Evolutionary conservation across 768 basidiomycete species (phyloP).

Genomic region (Lactarius akahatsu): DNA sequence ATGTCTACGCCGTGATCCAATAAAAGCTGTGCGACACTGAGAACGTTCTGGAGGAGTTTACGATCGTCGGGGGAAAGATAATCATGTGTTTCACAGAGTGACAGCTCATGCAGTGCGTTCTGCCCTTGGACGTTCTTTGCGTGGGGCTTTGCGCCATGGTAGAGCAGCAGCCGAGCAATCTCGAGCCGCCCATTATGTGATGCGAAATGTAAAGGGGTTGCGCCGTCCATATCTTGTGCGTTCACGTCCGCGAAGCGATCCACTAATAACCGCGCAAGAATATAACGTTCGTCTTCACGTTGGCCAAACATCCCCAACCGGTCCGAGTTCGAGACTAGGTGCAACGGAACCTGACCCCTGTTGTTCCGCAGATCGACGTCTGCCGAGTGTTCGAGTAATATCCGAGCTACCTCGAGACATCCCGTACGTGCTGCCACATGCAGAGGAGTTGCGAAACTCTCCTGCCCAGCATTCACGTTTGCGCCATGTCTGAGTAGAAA

Average conservation of each 20-base stretch:
- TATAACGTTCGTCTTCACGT: background rate
- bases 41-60: background rate
- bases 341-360: background rate
- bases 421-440: background rate
- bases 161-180: background rate
- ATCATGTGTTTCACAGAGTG: too few relatives aligned
- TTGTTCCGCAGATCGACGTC: background rate
- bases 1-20: background rate
- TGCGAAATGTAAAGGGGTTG: background rate
- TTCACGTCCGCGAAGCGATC: background rate
- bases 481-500: background rate
- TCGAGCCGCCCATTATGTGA: background rate
- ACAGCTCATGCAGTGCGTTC: background rate
- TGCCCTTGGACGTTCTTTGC: background rate
- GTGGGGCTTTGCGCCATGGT: background rate
- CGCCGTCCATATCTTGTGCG: background rate
- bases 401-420: background rate
- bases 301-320: background rate
- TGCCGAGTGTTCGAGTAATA: background rate
- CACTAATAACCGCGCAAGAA: background rate
- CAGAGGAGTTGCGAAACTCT: background rate
- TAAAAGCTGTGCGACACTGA: background rate
- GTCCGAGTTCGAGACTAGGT: background rate
- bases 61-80: background rate
- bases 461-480: background rate